Percentiles rank a stretch among this genome's conserved stretches.
phyloP scores from a whole-genome alignment of 345 rosid species.

The Pugionium dolabratum region DNA sequence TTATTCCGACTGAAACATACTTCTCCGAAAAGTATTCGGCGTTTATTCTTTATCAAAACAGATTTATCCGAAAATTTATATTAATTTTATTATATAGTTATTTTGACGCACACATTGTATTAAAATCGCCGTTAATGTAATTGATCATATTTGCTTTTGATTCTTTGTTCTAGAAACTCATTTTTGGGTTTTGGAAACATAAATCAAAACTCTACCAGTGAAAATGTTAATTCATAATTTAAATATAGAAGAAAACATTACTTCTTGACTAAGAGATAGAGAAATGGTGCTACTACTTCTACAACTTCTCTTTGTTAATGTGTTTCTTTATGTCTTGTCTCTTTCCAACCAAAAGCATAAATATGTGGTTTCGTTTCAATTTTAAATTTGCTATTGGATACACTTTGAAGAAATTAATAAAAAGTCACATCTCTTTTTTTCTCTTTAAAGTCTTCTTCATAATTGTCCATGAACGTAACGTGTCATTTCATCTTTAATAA shows the following conservation, averaged over 20 bases:
- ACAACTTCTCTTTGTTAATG: constrained; percentile 31
- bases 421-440: constrained; percentile 31
- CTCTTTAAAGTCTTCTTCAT: constrained; percentile 23
- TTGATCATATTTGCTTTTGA: background rate
- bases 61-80: no score
- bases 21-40: no score
- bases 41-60: no score
- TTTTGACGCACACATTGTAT: background rate
- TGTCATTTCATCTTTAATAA: constrained; percentile 32
- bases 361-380: constrained; percentile 34
- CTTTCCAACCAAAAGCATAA: constrained; percentile 35
- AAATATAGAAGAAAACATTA: constrained; percentile 18
- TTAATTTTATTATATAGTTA: no score
- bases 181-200: background rate
- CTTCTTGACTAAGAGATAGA: constrained; percentile 41
- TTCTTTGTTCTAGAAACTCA: constrained; percentile 2
- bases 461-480: constrained; percentile 30
- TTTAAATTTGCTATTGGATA: constrained; percentile 27
- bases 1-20: no score
- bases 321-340: constrained; percentile 42
- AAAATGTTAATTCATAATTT: no score
- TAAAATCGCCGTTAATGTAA: background rate
- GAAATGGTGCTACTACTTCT: constrained; percentile 28
- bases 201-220: background rate
- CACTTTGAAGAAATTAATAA: constrained; percentile 32